Evolutionary conservation across 352 stramenopile species (phyloP).

Genomic region (Aphanomyces euteiches): DNA sequence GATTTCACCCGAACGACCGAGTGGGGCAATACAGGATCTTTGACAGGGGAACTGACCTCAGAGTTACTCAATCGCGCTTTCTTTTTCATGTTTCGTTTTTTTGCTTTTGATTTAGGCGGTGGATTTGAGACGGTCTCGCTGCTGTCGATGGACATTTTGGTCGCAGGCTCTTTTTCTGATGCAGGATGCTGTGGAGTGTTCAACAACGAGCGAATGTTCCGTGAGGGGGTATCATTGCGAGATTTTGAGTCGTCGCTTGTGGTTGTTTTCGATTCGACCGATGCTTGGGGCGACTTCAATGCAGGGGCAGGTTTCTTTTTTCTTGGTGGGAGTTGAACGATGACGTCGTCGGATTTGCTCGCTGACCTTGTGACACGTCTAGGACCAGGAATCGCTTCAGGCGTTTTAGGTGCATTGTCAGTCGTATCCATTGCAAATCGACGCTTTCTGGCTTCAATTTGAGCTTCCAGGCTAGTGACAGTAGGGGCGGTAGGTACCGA

Average conservation of each 20-base stretch:
- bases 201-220: not conserved
- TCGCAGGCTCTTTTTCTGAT: not conserved
- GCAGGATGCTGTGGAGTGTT: not conserved
- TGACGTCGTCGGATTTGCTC: too few relatives aligned
- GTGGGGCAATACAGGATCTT: not conserved
- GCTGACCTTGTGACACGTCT: too few relatives aligned
- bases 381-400: not conserved
- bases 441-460: conserved; percentile 6
- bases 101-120: not conserved
- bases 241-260: not conserved
- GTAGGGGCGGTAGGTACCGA: too few relatives aligned
- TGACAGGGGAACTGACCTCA: too few relatives aligned
- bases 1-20: not conserved
- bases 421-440: not conserved
- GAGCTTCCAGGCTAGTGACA: not conserved
- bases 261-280: not conserved
- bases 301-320: too few relatives aligned
- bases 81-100: too few relatives aligned
- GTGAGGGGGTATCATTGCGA: not conserved
- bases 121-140: not conserved
- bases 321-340: too few relatives aligned
- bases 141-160: not conserved
- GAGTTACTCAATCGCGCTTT: too few relatives aligned
- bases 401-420: not conserved
- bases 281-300: too few relatives aligned